Evolutionary conservation across 345 rosid genomes (phyloP), one percentile per base, ranked within the genome.

Genomic region (Eucalyptus curtisii): DNA sequence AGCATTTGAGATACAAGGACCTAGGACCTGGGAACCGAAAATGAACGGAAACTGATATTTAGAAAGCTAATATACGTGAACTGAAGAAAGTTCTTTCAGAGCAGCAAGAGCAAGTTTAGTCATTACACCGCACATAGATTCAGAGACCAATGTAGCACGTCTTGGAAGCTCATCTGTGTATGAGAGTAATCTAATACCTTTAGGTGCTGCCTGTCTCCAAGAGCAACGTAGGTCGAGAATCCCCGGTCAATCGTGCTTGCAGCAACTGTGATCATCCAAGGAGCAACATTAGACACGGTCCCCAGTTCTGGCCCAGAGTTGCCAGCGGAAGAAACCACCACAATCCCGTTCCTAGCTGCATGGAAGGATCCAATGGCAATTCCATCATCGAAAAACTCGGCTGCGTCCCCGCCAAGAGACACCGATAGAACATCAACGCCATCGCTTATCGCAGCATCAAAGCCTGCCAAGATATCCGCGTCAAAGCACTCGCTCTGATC

Each of bases 351-450:
- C 86, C 87, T 86, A 31, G 90, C 91, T 12, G 95, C 95, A 86
- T 94, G 92, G 87, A 93, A 94, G 4, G 94, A 48, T 17, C 92
- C 95, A 37, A 94, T 93, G 11, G 94, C 89, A 64, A 92, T 44
- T 12, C 89, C 85, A 79, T 94, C 93, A 4, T 53, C 4, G 85
- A 88, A 86, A 86, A 88, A 92, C 47, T 94, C 91, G 2, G 8
- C 0, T 7, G 92, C 53, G 2, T 2, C 30, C 7, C 89, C 92
- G 2, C 95, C 94, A 4, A 94, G 76, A 7, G 95, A 94, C 20
- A 91, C 88, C 0, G 94, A 92, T n/a, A 94, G 48, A 53, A 94
- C 94, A 52, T 94, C 95, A 9, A 91, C 94, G 3, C 94, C 94
- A 64, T 94, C 95, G 12, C 55, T 37, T 33, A 94, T 93, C 5